Base-by-base conservation (phyloP, 352 stramenopile genomes). In the Phytopythium delawarense region DNA sequence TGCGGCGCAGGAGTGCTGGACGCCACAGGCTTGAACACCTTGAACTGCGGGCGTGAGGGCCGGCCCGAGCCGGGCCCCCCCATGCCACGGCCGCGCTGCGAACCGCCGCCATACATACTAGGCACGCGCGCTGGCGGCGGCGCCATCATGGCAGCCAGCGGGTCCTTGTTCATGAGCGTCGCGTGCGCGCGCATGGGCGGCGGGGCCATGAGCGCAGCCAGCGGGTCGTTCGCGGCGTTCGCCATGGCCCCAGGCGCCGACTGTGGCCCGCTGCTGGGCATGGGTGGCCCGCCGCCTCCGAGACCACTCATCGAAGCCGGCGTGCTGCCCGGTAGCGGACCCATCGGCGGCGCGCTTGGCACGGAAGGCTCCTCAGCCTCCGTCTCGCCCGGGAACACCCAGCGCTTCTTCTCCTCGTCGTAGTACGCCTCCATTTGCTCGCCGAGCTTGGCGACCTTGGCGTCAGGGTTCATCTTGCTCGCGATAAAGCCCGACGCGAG, bases 111-210 rank as follows among this genome's bases (percentile, higher is more conserved):
- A 30, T 83, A 79, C 52, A 77, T 55, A 21, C 74, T 66, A 21
- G 72, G 48, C 15, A 34, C 56, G 46, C 75, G 79, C 13, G 69
- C 58, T 44, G 78, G 71, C 20, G 79, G 81, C 12, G 87, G 87
- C 34, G 86, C 86, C 86, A 96, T 96, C 87, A 96, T 96, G 12
- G 87, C 82, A 28, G 84, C 74, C 28, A 96, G 53, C 18, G 87
- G 81, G 54, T 94, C 85, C 65, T 91, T 91, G 62, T 90, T 92
- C 84, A 91, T 94, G n/a, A 89, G 65, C n/a, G 35, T 39, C 40
- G 62, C 64, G 57, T 76, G 71, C 20, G 79, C 63, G 46, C 81
- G 81, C 49, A 73, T 72, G 20, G 84, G 74, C 50, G 87, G 87
- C 1, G 87, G 87, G 1, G 87, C 86, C 87, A 96, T 96, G 32